These are phyloP conservation scores for Musa acuminata DNA, from an alignment of 176 grass and related monocot genomes.

Conservation along the genomic window DNA sequence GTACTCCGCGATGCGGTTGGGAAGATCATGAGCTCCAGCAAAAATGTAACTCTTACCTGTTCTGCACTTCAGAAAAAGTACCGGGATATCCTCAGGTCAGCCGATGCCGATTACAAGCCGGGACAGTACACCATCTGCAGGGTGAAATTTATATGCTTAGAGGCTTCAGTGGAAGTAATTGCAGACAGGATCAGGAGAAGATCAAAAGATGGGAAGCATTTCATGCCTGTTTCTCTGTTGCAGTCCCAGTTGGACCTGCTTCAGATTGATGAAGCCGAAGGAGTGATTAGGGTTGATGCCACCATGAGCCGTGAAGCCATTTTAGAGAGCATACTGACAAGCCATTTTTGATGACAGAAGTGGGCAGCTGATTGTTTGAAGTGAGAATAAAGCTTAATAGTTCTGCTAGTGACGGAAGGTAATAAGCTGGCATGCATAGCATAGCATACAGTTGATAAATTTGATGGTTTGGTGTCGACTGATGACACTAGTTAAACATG, in stretches of 20 bases:
- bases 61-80: slow-evolving; percentile 61
- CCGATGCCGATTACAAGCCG: slow-evolving; percentile 24
- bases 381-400: too few species aligned
- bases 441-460: too few species aligned
- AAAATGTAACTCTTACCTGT: slow-evolving; percentile 53
- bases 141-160: slow-evolving; percentile 69
- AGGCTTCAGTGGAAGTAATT: slow-evolving; percentile 55
- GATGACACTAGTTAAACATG: too few species aligned
- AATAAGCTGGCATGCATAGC: too few species aligned
- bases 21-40: slow-evolving; percentile 27
- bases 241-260: slow-evolving; percentile 76
- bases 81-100: slow-evolving; percentile 62
- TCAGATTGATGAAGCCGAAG: slow-evolving; percentile 41
- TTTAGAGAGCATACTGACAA: slow-evolving; percentile 22
- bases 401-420: too few species aligned
- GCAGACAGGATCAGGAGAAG: slow-evolving; percentile 37
- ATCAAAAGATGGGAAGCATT: slow-evolving; percentile 43
- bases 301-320: slow-evolving; percentile 23
- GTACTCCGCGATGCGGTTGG: slow-evolving; percentile 27
- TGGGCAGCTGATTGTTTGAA: too few species aligned
- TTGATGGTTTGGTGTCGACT: too few species aligned
- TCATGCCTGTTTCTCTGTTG: slow-evolving; percentile 71
- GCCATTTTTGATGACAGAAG: slow-evolving; percentile 7
- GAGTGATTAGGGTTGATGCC: slow-evolving; percentile 36
- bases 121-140: slow-evolving; percentile 34